These are phyloP conservation scores for Pyrenophora seminiperda DNA, from an alignment of 2,329 filamentous ascomycete genomes.

Conservation along the genomic window DNA sequence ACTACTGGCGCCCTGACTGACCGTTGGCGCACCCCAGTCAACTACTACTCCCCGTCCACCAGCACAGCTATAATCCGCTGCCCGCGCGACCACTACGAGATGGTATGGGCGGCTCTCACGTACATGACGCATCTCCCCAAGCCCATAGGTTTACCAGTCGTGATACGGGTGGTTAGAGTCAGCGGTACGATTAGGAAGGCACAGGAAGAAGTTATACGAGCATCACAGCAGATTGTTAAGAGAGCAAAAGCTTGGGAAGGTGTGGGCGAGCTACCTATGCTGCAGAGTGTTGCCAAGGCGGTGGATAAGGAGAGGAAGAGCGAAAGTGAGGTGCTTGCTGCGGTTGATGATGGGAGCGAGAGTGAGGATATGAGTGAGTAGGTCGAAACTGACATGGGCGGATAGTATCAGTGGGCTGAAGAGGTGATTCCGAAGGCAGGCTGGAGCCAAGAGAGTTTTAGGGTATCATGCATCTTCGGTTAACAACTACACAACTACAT, in stretches of 20 bases:
- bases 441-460: too few species aligned
- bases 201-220: slow-evolving; percentile 84
- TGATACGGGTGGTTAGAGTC: slow-evolving; percentile 83
- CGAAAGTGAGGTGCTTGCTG: slow-evolving; percentile 24
- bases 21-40: slow-evolving; percentile 62
- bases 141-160: slow-evolving; percentile 66
- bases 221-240: slow-evolving; percentile 73
- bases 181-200: slow-evolving; percentile 92
- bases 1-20: neutral
- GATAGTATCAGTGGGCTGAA: too few species aligned
- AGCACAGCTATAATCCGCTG: slow-evolving; percentile 91
- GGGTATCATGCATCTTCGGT: too few species aligned
- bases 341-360: slow-evolving; percentile 20
- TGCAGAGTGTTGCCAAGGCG: slow-evolving; percentile 31
- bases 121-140: slow-evolving; percentile 74
- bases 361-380: slow-evolving; percentile 33
- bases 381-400: neutral
- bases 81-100: slow-evolving; percentile 77
- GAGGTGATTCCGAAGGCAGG: too few species aligned
- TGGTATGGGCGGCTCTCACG: slow-evolving; percentile 88
- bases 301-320: slow-evolving; percentile 28
- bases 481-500: too few species aligned
- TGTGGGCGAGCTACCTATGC: slow-evolving; percentile 11
- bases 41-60: slow-evolving; percentile 90
- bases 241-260: slow-evolving; percentile 61